Percentiles rank a stretch among this genome's conserved stretches.
These are phyloP conservation scores for Colletotrichum tofieldiae DNA, from an alignment of 2,329 filamentous ascomycete species.

Conservation along the genomic window DNA sequence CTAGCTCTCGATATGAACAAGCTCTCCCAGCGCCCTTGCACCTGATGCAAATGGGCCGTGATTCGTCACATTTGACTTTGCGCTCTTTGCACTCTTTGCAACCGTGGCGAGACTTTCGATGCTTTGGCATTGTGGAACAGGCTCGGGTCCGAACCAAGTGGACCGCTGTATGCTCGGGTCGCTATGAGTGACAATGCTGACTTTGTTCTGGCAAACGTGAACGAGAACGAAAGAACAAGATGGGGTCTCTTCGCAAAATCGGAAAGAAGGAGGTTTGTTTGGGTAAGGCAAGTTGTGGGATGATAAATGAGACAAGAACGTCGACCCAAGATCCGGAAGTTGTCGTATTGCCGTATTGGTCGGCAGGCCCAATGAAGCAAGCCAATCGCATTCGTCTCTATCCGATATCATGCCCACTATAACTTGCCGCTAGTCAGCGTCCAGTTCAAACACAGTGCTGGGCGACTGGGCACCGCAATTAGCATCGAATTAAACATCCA, in stretches of 20 bases:
- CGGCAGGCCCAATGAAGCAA: too few species aligned
- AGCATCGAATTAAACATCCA: too few species aligned
- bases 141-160: not conserved
- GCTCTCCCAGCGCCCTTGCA: conserved; percentile 55
- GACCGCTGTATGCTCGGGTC: not conserved
- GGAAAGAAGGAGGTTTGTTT: not conserved
- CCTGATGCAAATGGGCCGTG: conserved; percentile 56
- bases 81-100: conserved; percentile 58
- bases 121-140: conserved; percentile 38
- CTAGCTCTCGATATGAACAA: conserved; percentile 51
- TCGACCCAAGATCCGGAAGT: too few species aligned
- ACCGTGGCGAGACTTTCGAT: conserved; percentile 58
- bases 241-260: not conserved
- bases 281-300: not conserved
- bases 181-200: not conserved
- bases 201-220: too few species aligned
- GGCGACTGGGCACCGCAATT: not conserved
- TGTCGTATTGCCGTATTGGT: conserved; percentile 13
- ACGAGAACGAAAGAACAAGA: not conserved
- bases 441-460: not conserved
- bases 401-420: not conserved
- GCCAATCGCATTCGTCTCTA: conserved; percentile 1
- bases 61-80: conserved; percentile 61
- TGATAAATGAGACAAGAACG: not conserved
- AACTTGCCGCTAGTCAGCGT: not conserved